Conservation (phyloP, 176 grass and related monocot species). For the Paspalum vaginatum region DNA sequence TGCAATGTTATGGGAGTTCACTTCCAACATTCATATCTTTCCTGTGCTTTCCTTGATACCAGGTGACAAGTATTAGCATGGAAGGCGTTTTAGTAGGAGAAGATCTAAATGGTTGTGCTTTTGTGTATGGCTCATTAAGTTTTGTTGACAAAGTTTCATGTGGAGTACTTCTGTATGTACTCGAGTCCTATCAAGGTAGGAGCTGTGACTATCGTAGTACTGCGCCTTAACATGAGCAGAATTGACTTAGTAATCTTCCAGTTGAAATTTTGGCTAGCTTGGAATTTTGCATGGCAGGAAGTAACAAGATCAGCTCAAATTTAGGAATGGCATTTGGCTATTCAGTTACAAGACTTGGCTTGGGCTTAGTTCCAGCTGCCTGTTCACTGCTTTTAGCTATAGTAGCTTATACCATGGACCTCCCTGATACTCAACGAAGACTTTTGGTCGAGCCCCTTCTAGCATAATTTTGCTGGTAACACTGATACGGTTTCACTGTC, state of each 20-base stretch:
- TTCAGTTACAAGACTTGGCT: slow-evolving; percentile 76
- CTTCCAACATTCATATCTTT: slow-evolving; percentile 32
- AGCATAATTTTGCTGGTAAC: slow-evolving; percentile 43
- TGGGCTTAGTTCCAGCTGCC: slow-evolving; percentile 78
- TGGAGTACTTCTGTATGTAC: slow-evolving; percentile 78
- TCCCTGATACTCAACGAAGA: slow-evolving; percentile 62
- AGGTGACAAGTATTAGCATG: slow-evolving; percentile 99
- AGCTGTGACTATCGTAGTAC: too few species aligned
- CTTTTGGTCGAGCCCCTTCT: slow-evolving; percentile 81
- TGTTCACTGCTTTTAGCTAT: slow-evolving; percentile 73
- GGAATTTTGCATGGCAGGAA: slow-evolving; percentile 49
- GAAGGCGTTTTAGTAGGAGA: slow-evolving; percentile 94
- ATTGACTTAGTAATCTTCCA: slow-evolving; percentile 20
- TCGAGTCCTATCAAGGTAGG: slow-evolving; percentile 95
- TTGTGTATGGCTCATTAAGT: slow-evolving; percentile 97
- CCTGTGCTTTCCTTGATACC: slow-evolving; percentile 32
- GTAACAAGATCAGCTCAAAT: slow-evolving; percentile 38
- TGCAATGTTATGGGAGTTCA: neutral
- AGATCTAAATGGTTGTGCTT: too few species aligned
- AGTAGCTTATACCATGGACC: slow-evolving; percentile 83
- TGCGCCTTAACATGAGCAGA: slow-evolving; percentile 9
- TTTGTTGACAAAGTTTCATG: slow-evolving; percentile 93
- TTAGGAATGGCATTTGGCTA: slow-evolving; percentile 34
- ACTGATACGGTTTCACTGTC: neutral
- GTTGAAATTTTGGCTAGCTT: slow-evolving; percentile 13